phyloP scores from a whole-genome alignment of 805 yeast species.

The Teunomyces cretensis region DNA sequence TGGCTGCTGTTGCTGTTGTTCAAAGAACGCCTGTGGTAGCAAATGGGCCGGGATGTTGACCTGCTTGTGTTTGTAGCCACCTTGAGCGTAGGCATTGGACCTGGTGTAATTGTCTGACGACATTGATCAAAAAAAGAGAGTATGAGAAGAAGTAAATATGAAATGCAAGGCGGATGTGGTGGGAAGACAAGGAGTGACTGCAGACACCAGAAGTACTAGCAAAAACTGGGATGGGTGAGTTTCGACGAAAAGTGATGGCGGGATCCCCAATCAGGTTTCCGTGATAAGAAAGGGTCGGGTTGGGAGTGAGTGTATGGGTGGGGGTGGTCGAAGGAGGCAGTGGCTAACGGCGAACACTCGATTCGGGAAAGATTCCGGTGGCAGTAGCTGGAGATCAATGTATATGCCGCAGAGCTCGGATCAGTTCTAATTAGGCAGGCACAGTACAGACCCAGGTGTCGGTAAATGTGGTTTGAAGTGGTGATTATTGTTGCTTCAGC shows the following conservation, averaged over 20 bases:
- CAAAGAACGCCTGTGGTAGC: constrained; percentile 14
- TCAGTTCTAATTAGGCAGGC: neutral
- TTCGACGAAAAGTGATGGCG: no score
- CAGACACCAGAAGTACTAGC: neutral
- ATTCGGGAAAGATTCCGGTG: neutral
- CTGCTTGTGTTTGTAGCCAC: constrained; percentile 3
- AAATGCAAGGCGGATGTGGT: neutral
- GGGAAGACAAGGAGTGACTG: neutral
- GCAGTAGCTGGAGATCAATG: neutral
- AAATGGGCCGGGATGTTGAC: constrained; percentile 17
- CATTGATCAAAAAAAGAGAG: neutral
- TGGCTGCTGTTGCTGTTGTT: constrained; percentile 2
- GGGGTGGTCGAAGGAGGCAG: neutral
- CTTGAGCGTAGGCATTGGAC: constrained; percentile 3
- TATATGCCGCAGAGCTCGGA: neutral
- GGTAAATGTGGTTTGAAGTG: neutral
- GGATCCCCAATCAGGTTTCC: no score
- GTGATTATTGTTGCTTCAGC: constrained; percentile 2
- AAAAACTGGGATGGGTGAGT: neutral
- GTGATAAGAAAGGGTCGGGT: no score
- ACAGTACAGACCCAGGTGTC: neutral
- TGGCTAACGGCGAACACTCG: neutral
- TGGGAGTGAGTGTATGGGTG: neutral
- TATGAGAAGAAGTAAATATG: neutral
- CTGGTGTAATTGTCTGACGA: constrained; percentile 1